Percentiles rank a stretch among this genome's conserved stretches.
phyloP scores from a whole-genome alignment of 306 rosid species.

The Ceratonia siliqua region DNA sequence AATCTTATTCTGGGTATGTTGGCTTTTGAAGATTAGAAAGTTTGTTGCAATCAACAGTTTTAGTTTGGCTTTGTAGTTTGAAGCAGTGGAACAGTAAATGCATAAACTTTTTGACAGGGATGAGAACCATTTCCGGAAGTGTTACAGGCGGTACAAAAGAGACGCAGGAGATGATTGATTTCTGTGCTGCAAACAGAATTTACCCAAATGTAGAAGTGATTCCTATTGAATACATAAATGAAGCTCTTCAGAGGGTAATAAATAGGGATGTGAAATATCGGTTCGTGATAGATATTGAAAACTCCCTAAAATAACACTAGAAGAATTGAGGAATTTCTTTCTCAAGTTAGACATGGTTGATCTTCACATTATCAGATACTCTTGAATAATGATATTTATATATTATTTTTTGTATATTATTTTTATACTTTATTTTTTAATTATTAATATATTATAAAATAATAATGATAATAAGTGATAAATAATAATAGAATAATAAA shows the following conservation, averaged over 20 bases:
- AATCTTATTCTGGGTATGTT: slow-evolving; percentile 62
- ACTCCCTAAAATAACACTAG: slow-evolving; percentile 52
- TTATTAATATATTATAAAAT: too few species aligned
- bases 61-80: slow-evolving; percentile 1
- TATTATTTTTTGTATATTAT: too few species aligned
- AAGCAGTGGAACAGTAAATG: not conserved
- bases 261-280: slow-evolving; percentile 76
- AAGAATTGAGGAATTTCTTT: slow-evolving; percentile 4
- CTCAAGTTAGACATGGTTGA: not conserved
- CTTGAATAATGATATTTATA: too few species aligned
- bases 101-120: slow-evolving; percentile 48
- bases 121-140: slow-evolving; percentile 68
- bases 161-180: slow-evolving; percentile 74
- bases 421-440: too few species aligned
- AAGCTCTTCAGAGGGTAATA: slow-evolving; percentile 80
- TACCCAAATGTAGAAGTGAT: slow-evolving; percentile 76
- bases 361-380: not conserved
- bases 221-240: slow-evolving; percentile 79
- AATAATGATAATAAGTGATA: too few species aligned
- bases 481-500: too few species aligned
- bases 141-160: slow-evolving; percentile 64
- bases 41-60: slow-evolving; percentile 17
- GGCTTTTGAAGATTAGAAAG: not conserved
- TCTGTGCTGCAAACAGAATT: slow-evolving; percentile 66
- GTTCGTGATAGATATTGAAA: slow-evolving; percentile 81